A percentile compares a stretch with the other conserved stretches of the same genome.
phyloP scores from a whole-genome alignment of 805 yeast species.

The Zygotorulaspora chibaensis region DNA sequence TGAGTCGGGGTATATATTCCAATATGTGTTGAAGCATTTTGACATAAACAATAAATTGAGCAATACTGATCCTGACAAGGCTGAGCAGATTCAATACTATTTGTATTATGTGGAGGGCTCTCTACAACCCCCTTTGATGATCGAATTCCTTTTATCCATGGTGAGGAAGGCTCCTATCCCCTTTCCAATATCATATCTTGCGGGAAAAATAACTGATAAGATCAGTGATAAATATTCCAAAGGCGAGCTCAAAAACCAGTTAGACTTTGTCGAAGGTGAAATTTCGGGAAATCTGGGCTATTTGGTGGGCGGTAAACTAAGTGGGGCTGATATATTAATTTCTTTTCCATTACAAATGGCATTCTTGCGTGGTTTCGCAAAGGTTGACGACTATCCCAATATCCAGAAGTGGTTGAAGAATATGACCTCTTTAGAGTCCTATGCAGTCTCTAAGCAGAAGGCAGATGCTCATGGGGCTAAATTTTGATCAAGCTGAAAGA shows the following conservation, averaged over 20 bases:
- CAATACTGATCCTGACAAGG: slow-evolving; percentile 39
- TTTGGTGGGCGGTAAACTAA: slow-evolving; percentile 48
- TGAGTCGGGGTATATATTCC: slow-evolving; percentile 59
- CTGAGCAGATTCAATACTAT: slow-evolving; percentile 46
- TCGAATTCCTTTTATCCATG: slow-evolving; percentile 34
- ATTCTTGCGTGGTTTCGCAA: slow-evolving; percentile 15
- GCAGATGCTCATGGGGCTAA: slow-evolving; percentile 14
- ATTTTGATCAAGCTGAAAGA: neutral
- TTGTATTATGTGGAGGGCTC: slow-evolving; percentile 61
- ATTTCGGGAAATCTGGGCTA: slow-evolving; percentile 37
- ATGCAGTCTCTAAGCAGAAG: slow-evolving; percentile 13
- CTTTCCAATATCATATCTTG: slow-evolving; percentile 43
- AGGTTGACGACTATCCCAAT: slow-evolving; percentile 23
- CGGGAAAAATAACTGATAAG: slow-evolving; percentile 41
- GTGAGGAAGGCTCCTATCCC: slow-evolving; percentile 44
- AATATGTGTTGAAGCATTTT: slow-evolving; percentile 47
- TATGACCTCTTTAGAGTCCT: slow-evolving; percentile 15
- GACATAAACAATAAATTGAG: slow-evolving; percentile 41
- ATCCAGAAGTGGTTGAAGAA: slow-evolving; percentile 24
- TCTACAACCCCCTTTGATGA: slow-evolving; percentile 46
- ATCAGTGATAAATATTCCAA: slow-evolving; percentile 47
- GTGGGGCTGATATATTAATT: slow-evolving; percentile 55
- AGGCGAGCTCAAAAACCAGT: slow-evolving; percentile 42
- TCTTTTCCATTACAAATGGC: slow-evolving; percentile 41
- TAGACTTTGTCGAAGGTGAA: slow-evolving; percentile 41